Evolutionary conservation across 225 moss, liverwort and hornwort species (phyloP).

Genomic region (Bryoerythrophyllum caledonicum): DNA sequence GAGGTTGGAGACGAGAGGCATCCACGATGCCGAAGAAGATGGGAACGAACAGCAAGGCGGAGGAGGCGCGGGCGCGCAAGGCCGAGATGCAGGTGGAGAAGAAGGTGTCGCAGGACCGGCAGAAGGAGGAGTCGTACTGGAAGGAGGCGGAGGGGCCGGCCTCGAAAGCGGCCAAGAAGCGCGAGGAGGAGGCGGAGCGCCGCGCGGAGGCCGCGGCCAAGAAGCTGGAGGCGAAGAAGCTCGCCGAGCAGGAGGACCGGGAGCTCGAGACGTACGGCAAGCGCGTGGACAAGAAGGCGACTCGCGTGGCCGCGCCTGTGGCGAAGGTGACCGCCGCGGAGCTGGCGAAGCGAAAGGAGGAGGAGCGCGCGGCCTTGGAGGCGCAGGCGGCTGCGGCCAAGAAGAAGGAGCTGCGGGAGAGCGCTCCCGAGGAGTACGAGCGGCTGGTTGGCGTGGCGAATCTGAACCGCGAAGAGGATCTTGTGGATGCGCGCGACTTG

Average conservation of each 20-base stretch:
- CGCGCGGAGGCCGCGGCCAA: constrained; percentile 76
- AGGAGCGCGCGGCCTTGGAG: constrained; percentile 54
- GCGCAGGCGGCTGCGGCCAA: constrained; percentile 58
- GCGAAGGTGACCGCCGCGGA: constrained; percentile 86
- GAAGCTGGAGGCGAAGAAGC: constrained; percentile 89
- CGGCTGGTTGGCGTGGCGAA: constrained; percentile 69
- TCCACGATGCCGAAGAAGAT: constrained; percentile 91
- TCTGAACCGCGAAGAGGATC: constrained; percentile 74
- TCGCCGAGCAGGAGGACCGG: constrained; percentile 81
- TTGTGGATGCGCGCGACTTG: constrained; percentile 81
- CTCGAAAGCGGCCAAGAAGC: constrained; percentile 74
- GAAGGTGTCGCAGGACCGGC: constrained; percentile 61
- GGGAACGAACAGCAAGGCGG: constrained; percentile 90
- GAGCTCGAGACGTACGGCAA: constrained; percentile 76
- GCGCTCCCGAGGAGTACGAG: constrained; percentile 83
- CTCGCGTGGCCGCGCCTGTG: constrained; percentile 69
- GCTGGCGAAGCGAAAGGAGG: constrained; percentile 75
- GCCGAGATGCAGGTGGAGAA: constrained; percentile 73
- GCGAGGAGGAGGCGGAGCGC: constrained; percentile 91
- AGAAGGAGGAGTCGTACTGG: constrained; percentile 83
- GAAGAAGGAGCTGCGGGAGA: constrained; percentile 70
- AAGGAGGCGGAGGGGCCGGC: constrained; percentile 80
- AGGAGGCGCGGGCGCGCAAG: constrained; percentile 90
- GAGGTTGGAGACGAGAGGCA: not conserved
- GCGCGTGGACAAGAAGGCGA: constrained; percentile 73